Base-by-base conservation (phyloP, 768 basidiomycete species). In the Boletus subcaerulescens region DNA sequence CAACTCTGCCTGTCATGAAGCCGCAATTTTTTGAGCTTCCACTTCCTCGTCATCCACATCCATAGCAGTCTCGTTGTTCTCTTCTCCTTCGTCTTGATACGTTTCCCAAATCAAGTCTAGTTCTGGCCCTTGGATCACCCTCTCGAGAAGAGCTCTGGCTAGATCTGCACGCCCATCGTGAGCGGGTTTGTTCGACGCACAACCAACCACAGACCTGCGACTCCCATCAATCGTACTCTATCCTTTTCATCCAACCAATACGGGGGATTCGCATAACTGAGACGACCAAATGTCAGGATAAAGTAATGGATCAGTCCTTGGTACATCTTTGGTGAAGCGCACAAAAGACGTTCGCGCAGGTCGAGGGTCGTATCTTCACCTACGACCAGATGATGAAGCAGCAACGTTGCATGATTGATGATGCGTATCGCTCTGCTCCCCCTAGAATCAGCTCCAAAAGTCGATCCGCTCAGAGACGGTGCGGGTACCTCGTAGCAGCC, bases 121-220 rank as follows among this genome's bases (percentile, higher is more conserved):
- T 60, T 89, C 86, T 8, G 87, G 87, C 0, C 87, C 87, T 62
- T 86, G 84, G 26, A 88, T 80, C n/a, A 88, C 82, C 20, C 79
- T 68, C 51, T 87, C 86, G 46, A 89, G 68, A 18, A 89, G 75
- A 20, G 82, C 80, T 59, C 80, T 76, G 9, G 85, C 80, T 56
- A 83, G 69, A 48, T 83, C 87, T 89, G 45, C 36, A 29, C 45
- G 29, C 50, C 43, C 41, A 39, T 48, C 31, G 48, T 60, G 26
- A 56, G 48, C 33, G 51, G 53, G 26, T 22, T 49, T 38, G 38
- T 26, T 35, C 29, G 22, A 51, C 29, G 20, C 57, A 15, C 10
- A 32, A 38, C 15, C 17, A n/a, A 50, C 17, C 18, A 64, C 77
- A 46, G 65, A 84, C 87, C 84, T 60, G 74, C 71, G 33, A 82